Percentiles rank a stretch among this genome's conserved stretches.
These are phyloP conservation scores for Pyrus pyrifolia DNA, from an alignment of 306 rosid species.

Conservation along the genomic window DNA sequence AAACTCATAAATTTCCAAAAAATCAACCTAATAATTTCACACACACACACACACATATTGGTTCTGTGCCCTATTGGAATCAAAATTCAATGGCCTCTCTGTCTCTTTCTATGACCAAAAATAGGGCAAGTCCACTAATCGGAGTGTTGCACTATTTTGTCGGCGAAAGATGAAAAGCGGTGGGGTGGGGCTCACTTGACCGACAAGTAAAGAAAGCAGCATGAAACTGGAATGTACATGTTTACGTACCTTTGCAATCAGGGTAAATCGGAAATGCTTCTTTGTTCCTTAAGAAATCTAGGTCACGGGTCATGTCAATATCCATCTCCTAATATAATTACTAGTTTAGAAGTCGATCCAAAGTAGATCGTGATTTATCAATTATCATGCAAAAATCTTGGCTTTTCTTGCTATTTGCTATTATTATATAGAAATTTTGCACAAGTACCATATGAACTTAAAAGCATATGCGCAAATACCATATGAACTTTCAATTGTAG, in stretches of 20 bases:
- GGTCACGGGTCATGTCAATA: not conserved
- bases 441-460: too few relatives aligned
- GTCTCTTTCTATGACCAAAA: conserved; percentile 25
- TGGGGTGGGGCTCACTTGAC: conserved; percentile 18
- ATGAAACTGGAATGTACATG: not conserved
- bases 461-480: too few relatives aligned
- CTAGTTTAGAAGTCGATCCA: not conserved
- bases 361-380: not conserved
- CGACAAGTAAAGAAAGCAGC: conserved; percentile 36
- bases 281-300: not conserved
- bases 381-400: too few relatives aligned
- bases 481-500: too few relatives aligned
- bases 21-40: too few relatives aligned
- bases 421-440: not conserved
- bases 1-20: too few relatives aligned
- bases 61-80: not conserved
- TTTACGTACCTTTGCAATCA: not conserved
- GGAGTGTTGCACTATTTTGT: conserved; percentile 36
- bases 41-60: too few relatives aligned
- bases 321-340: not conserved
- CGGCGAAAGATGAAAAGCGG: conserved; percentile 29
- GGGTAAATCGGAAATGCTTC: not conserved
- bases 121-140: not conserved
- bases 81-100: not conserved
- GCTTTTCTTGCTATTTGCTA: not conserved